phyloP scores from a whole-genome alignment of 352 stramenopile species.

The Thalassiosira oceanica region DNA sequence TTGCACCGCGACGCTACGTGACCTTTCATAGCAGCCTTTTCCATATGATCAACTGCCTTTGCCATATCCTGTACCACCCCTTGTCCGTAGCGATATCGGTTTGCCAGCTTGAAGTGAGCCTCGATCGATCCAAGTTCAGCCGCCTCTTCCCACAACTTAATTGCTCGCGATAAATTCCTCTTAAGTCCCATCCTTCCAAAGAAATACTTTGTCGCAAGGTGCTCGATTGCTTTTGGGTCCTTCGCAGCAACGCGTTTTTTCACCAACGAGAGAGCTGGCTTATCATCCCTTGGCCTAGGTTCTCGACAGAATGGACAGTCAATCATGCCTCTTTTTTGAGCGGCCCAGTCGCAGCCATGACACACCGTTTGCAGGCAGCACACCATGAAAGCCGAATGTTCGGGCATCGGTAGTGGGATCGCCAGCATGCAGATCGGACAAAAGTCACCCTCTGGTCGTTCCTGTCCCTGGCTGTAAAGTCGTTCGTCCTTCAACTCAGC shows the following conservation, averaged over 20 bases:
- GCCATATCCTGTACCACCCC: neutral
- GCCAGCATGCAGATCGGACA: slow-evolving; percentile 8
- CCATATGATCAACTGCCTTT: neutral
- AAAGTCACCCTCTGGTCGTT: slow-evolving; percentile 1
- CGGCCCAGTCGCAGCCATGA: neutral
- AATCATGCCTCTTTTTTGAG: neutral
- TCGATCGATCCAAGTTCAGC: neutral
- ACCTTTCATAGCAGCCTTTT: neutral
- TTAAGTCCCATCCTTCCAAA: neutral
- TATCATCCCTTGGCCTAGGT: too few relatives aligned
- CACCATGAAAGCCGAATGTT: neutral
- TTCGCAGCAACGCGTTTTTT: neutral
- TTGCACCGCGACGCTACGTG: neutral
- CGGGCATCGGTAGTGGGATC: neutral
- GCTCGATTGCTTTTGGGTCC: neutral
- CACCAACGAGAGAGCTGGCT: neutral
- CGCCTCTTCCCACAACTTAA: neutral
- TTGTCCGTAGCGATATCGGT: neutral
- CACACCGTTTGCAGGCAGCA: neutral
- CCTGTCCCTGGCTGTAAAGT: neutral
- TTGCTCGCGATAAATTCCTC: neutral
- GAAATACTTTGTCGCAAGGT: neutral
- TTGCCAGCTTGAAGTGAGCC: neutral
- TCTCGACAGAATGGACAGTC: neutral
- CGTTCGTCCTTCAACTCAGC: slow-evolving; percentile 4